These are phyloP conservation scores for Fusarium sp. DNA, from an alignment of 2,329 filamentous ascomycete species.

Conservation along the genomic window DNA sequence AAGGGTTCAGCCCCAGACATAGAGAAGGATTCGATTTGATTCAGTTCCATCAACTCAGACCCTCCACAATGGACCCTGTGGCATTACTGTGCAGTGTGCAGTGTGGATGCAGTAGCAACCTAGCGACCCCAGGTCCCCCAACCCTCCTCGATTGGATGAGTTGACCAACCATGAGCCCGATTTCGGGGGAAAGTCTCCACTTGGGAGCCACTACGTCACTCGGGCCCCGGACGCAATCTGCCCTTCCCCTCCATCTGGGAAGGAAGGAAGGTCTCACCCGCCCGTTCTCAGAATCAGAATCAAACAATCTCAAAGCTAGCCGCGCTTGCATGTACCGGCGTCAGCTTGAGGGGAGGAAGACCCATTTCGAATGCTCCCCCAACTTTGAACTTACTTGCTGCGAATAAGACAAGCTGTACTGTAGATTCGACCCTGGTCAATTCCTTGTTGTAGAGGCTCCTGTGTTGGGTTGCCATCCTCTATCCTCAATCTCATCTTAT, in stretches of 20 bases:
- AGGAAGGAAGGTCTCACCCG: constrained; percentile 27
- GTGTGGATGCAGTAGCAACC: not conserved
- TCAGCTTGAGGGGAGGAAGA: constrained; percentile 4
- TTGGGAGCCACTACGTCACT: constrained; percentile 39
- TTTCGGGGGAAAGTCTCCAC: constrained; percentile 26
- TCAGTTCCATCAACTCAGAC: not conserved
- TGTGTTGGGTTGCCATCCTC: not conserved
- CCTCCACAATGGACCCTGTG: constrained; percentile 29
- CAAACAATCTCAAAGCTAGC: constrained; percentile 24
- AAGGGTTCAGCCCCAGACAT: constrained; percentile 21
- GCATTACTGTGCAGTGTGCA: constrained; percentile 7
- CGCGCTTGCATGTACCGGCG: constrained; percentile 32
- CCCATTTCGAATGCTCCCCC: constrained; percentile 4
- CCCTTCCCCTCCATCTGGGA: constrained; percentile 26
- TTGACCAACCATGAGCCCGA: constrained; percentile 31
- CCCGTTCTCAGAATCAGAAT: constrained; percentile 5
- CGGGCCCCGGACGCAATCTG: constrained; percentile 30
- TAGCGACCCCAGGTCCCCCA: constrained; percentile 5
- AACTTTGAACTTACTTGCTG: not conserved
- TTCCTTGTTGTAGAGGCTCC: not conserved
- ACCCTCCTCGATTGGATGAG: constrained; percentile 8
- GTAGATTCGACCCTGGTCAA: constrained; percentile 9
- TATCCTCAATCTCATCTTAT: not conserved
- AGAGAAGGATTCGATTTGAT: constrained; percentile 9
- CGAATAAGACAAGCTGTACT: constrained; percentile 4